These are phyloP conservation scores for Xylaria sp. DNA, from an alignment of 2,329 filamentous ascomycete genomes.

Conservation along the genomic window DNA sequence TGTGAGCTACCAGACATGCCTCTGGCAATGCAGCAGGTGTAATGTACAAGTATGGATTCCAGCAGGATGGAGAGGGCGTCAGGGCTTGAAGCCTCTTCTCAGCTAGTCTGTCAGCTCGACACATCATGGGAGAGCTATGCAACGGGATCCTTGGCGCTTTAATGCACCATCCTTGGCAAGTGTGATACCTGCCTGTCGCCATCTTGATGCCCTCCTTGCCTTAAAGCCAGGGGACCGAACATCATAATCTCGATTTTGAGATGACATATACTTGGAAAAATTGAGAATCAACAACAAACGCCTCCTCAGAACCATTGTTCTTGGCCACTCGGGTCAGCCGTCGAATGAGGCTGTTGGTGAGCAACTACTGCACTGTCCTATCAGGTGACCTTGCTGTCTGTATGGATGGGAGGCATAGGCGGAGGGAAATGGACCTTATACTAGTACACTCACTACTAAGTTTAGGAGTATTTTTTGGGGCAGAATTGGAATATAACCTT, in stretches of 20 bases:
- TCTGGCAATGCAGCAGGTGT: neutral
- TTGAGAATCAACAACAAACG: neutral
- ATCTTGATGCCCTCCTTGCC: constrained; percentile 2
- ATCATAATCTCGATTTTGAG: neutral
- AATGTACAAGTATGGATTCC: neutral
- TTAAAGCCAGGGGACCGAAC: neutral
- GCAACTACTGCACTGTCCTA: neutral
- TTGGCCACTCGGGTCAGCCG: neutral
- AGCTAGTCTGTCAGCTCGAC: constrained; percentile 29
- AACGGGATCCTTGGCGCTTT: constrained; percentile 25
- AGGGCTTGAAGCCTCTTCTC: constrained; percentile 23
- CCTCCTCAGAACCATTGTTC: neutral
- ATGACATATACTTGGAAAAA: neutral
- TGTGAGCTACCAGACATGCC: neutral
- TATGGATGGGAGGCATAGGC: neutral
- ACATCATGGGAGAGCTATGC: constrained; percentile 12
- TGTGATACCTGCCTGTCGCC: constrained; percentile 20
- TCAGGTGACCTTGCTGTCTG: neutral
- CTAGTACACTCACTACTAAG: neutral
- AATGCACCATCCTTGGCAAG: constrained; percentile 31
- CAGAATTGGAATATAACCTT: neutral
- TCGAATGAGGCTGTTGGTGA: constrained; percentile 8
- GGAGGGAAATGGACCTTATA: neutral
- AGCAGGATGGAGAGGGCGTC: constrained; percentile 12
- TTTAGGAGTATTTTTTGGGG: neutral